Evolutionary conservation across 352 stramenopile genomes (phyloP), one percentile per base, ranked within the genome.

Genomic region (Pythium oligandrum): DNA sequence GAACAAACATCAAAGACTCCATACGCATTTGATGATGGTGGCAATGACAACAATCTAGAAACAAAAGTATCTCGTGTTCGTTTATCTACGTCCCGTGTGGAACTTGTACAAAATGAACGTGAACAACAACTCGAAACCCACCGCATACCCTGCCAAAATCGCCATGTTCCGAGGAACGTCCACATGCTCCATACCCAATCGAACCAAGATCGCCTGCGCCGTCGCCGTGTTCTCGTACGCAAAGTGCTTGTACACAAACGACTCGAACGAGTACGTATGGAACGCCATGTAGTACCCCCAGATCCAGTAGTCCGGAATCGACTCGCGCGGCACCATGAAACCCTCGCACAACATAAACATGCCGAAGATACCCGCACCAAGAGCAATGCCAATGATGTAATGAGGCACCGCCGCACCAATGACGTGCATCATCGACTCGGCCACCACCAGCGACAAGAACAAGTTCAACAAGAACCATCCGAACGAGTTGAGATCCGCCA

Each of bases 281-380:
- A 87, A 83, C 17, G 68, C 65, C 47, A 84, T 36, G 61, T 84
- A 83, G 55, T 86, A 75, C 4, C 3, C 54, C 77, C 77, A 88
- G 17, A 66, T 71, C 56, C 75, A 71, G 51, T 68, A 73, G 35
- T 56, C 44, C 12, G 70, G 70, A 38, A 88, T 80, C 31, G 66
- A 53, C 31, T 63, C 38, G 6, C 53, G 60, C 26, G 64, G 57
- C 26, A 78, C 55, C 55, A 86, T 73, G 58, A 84, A 80, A 40
- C 73, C 73, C 48, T 75, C 67, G 50, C 64, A 70, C 31, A 83
- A 61, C 59, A 76, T 80, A 51, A 77, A 75, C 43, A 83, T 71
- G 32, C 75, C 75, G 53, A 78, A 79, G 42, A 82, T 45, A 31
- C 75, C 75, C 8, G 69, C 73, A n/a, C 57, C 66, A 31, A 82